These are phyloP conservation scores for Cucurbita maxima DNA, from an alignment of 306 rosid genomes.

Conservation along the genomic window DNA sequence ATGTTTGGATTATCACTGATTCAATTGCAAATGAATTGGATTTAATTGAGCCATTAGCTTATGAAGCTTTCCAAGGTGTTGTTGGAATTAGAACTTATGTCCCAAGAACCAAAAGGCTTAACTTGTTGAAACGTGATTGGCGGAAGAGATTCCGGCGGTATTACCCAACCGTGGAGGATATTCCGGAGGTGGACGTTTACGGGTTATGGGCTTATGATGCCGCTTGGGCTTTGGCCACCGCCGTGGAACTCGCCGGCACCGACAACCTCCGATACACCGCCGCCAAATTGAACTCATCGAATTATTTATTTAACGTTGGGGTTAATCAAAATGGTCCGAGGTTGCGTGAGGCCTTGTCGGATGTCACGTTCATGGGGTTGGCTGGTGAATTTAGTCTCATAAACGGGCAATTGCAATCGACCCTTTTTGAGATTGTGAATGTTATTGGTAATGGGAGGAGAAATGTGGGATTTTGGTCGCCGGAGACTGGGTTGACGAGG, in stretches of 20 bases:
- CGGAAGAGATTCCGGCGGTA: slow-evolving; percentile 6
- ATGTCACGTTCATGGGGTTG: slow-evolving; percentile 7
- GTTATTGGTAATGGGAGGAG: slow-evolving; percentile 23
- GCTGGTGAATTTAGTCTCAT: slow-evolving; percentile 10
- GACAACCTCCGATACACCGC: slow-evolving; percentile 3
- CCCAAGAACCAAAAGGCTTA: neutral
- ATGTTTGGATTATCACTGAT: slow-evolving; percentile 10
- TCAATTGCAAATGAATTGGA: neutral
- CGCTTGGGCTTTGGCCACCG: slow-evolving; percentile 33
- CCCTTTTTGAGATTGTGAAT: slow-evolving; percentile 19
- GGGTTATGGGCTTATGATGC: slow-evolving; percentile 48
- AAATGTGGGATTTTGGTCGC: slow-evolving; percentile 35
- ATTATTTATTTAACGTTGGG: slow-evolving; percentile 27
- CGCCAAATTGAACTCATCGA: neutral
- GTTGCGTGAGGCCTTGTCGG: slow-evolving; percentile 19
- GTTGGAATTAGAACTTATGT: neutral
- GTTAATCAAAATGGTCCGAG: slow-evolving; percentile 23
- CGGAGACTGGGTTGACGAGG: slow-evolving; percentile 18
- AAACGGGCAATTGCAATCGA: slow-evolving; percentile 12
- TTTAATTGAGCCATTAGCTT: neutral
- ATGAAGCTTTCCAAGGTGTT: neutral
- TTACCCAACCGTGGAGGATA: slow-evolving; percentile 14
- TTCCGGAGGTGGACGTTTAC: slow-evolving; percentile 9
- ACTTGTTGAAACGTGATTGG: neutral
- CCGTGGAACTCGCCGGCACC: slow-evolving; percentile 17